These are phyloP conservation scores for Pogostemon cablin DNA, from an alignment of 257 asterid species.

Conservation along the genomic window DNA sequence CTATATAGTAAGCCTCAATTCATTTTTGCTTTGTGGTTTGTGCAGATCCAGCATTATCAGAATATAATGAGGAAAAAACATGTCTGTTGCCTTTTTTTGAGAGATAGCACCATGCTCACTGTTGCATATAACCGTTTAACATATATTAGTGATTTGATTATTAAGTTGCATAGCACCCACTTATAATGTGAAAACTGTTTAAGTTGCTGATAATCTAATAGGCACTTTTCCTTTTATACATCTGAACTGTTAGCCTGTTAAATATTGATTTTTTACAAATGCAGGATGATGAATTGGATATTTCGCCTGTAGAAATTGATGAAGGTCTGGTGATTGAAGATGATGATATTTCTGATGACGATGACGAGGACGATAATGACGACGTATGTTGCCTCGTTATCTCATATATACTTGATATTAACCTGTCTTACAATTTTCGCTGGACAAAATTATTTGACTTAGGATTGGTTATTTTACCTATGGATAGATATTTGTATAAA, in stretches of 20 bases:
- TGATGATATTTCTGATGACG: conserved; percentile 93
- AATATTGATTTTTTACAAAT: conserved; percentile 25
- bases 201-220: neutral
- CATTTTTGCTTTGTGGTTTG: neutral
- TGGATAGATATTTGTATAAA: neutral
- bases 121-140: neutral
- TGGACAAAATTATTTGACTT: conserved; percentile 10
- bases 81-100: neutral
- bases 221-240: neutral
- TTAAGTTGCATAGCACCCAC: neutral
- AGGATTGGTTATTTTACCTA: neutral
- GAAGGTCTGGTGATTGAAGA: conserved; percentile 95
- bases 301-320: conserved; percentile 79
- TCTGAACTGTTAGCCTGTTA: conserved; percentile 4
- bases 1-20: neutral
- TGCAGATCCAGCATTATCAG: neutral
- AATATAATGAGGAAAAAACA: neutral
- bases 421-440: neutral
- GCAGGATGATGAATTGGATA: conserved; percentile 93
- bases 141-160: neutral
- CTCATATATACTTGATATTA: conserved; percentile 15
- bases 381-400: conserved; percentile 57
- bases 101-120: neutral
- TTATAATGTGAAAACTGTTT: neutral
- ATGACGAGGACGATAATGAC: conserved; percentile 62